Conservation (phyloP, 2,329 filamentous ascomycete genomes). For the Fusarium sp. region DNA sequence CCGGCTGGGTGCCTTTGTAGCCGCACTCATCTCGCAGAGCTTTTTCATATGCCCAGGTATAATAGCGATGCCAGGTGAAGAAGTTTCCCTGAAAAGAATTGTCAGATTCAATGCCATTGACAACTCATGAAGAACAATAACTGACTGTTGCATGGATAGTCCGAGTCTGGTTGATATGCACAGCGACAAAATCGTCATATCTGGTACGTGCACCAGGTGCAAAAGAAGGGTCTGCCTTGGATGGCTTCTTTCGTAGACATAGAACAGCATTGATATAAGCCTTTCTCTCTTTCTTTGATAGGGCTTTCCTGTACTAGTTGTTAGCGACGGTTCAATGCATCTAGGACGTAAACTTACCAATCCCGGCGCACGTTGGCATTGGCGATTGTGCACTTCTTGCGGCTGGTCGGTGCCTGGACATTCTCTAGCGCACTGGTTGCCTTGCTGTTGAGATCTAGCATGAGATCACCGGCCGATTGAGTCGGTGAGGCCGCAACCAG, state of each 20-base stretch:
- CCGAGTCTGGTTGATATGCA: conserved; percentile 11
- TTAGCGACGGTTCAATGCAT: accelerated
- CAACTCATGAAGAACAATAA: accelerated
- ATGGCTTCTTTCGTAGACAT: neutral
- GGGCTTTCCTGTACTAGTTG: neutral
- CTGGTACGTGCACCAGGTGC: conserved; percentile 1
- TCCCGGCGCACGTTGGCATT: neutral
- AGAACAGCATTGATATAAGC: neutral
- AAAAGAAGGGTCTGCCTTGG: neutral
- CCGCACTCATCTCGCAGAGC: conserved; percentile 8
- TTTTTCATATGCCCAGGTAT: conserved; percentile 3
- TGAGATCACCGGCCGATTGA: neutral
- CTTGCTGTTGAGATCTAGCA: neutral
- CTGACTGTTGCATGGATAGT: conserved; percentile 3
- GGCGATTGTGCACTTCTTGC: neutral
- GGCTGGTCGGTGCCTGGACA: accelerated
- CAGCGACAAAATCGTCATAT: conserved; percentile 17
- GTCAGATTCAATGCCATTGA: neutral
- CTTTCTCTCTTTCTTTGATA: conserved; percentile 1
- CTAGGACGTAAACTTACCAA: neutral
- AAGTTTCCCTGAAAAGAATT: neutral
- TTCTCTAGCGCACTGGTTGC: neutral
- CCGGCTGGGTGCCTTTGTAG: conserved; percentile 8
- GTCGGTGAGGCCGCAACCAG: neutral
- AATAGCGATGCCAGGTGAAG: conserved; percentile 17